Evolutionary conservation across 108 stramenopile species (phyloP).

Genomic region (Bacterosira constricta): DNA sequence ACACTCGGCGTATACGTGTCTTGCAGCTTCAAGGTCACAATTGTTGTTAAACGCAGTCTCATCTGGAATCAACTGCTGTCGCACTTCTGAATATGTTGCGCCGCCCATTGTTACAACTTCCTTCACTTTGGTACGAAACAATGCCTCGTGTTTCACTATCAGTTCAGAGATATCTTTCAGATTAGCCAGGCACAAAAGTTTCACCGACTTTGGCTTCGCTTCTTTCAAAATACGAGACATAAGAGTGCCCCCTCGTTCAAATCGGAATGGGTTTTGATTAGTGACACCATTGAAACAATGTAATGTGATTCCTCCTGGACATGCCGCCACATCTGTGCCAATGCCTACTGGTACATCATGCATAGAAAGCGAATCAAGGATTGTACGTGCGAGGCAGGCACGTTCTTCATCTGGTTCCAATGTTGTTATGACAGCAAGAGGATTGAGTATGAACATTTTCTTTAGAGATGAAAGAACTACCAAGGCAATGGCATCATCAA

Average conservation of each 20-base stretch:
- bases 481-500: conserved; percentile 16
- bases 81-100: no score
- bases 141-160: neutral
- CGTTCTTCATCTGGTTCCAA: conserved; percentile 17
- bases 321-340: conserved; percentile 12
- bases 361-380: conserved; percentile 13
- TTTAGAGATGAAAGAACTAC: conserved; percentile 11
- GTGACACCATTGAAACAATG: neutral
- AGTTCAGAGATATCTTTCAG: conserved; percentile 7
- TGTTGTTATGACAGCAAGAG: conserved; percentile 17
- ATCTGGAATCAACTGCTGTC: no score
- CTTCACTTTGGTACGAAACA: no score
- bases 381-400: conserved; percentile 11
- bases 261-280: neutral
- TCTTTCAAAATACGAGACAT: conserved; percentile 12
- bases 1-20: no score
- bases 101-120: no score
- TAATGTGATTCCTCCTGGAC: neutral
- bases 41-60: no score
- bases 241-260: neutral
- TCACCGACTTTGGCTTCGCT: conserved; percentile 11
- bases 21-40: no score
- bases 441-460: conserved; percentile 16
- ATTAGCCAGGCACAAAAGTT: conserved; percentile 11
- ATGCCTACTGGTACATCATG: conserved; percentile 21